A percentile compares a stretch with the other conserved stretches of the same genome.
These are phyloP conservation scores for Ogataea naganishii DNA, from an alignment of 805 yeast species.

Conservation along the genomic window DNA sequence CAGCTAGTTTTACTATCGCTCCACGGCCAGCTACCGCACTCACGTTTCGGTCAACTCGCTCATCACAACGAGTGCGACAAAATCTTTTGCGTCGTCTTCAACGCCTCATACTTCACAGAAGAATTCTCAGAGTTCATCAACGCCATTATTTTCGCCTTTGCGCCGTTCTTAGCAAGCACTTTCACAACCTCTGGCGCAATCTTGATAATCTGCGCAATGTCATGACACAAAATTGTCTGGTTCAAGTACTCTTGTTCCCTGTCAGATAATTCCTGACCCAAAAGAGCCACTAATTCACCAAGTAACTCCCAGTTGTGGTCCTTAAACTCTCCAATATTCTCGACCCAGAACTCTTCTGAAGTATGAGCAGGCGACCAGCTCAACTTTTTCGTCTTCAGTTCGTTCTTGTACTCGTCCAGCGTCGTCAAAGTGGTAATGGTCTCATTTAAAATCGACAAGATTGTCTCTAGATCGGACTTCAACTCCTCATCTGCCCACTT, in stretches of 20 bases:
- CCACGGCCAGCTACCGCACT: background rate
- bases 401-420: conserved; percentile 85
- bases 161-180: conserved; percentile 44
- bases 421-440: conserved; percentile 77
- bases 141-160: conserved; percentile 78
- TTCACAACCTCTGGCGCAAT: conserved; percentile 53
- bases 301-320: conserved; percentile 68
- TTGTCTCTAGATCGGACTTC: conserved; percentile 53
- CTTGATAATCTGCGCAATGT: conserved; percentile 52
- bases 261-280: conserved; percentile 27
- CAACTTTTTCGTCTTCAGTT: conserved; percentile 68
- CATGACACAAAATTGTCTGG: conserved; percentile 60
- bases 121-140: conserved; percentile 73
- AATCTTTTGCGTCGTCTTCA: conserved; percentile 89
- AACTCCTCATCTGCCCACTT: conserved; percentile 95
- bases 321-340: conserved; percentile 68
- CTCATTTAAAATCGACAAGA: conserved; percentile 55
- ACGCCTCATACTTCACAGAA: conserved; percentile 89
- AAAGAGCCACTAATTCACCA: conserved; percentile 47
- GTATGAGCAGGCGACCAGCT: conserved; percentile 91
- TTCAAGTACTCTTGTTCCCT: conserved; percentile 20
- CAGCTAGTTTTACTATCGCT: background rate
- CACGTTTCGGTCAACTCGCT: too few species aligned
- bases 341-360: conserved; percentile 83
- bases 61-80: conserved; percentile 78